phyloP scores from a whole-genome alignment of 192 early-diverging fungal genomes.

The Globomyces pollinis-pini region DNA sequence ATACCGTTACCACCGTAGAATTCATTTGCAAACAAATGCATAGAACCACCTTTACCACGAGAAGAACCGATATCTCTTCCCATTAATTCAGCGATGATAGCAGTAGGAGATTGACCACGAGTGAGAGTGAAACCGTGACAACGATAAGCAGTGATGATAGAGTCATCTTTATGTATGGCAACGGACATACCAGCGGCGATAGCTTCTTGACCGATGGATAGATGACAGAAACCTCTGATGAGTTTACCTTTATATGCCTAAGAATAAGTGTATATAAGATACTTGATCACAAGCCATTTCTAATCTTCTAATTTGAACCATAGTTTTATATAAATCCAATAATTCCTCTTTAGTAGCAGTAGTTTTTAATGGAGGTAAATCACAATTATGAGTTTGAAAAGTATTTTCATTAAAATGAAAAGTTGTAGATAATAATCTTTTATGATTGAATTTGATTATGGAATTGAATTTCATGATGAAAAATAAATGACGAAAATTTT shows the following conservation, averaged over 20 bases:
- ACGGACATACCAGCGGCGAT: constrained; percentile 88
- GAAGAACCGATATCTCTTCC: constrained; percentile 77
- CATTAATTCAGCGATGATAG: constrained; percentile 48
- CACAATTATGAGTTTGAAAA: constrained; percentile 79
- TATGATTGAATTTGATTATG: too few relatives aligned
- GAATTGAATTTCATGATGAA: too few relatives aligned
- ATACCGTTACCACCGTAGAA: constrained; percentile 99
- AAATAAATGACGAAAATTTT: too few relatives aligned
- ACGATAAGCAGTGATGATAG: constrained; percentile 94
- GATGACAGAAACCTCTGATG: constrained; percentile 97
- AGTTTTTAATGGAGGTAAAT: constrained; percentile 35
- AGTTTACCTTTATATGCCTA: constrained; percentile 92
- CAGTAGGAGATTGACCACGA: constrained; percentile 56
- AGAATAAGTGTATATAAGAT: not conserved
- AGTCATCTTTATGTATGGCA: constrained; percentile 83
- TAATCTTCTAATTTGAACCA: constrained; percentile 83
- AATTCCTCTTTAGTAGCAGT: constrained; percentile 64
- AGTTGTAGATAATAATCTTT: too few relatives aligned
- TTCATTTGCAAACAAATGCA: constrained; percentile 96
- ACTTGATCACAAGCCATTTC: constrained; percentile 85
- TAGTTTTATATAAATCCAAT: constrained; percentile 75
- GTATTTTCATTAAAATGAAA: constrained; percentile 65
- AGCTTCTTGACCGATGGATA: constrained; percentile 95
- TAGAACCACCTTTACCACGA: constrained; percentile 96
- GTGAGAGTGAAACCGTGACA: constrained; percentile 95